Base-by-base conservation (phyloP, 129 eudicot genomes). In the Helianthus annuus region DNA sequence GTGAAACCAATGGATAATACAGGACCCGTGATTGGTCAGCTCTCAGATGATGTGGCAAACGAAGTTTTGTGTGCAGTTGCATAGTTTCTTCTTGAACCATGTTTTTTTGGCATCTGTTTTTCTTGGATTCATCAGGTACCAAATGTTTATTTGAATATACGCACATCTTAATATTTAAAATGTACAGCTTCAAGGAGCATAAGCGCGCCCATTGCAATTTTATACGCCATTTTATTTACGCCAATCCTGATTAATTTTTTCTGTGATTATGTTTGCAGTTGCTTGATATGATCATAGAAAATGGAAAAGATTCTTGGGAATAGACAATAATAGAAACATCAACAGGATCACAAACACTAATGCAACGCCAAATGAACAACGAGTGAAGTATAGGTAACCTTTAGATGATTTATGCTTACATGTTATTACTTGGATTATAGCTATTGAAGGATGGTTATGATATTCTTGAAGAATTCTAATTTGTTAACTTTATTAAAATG, bases 81-180 rank as follows among this genome's bases (percentile, higher is more conserved):
- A 0, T 87, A 80, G 78, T 87, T 88, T 62, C 82, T 90, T 32
- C 69, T 72, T 34, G 99, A 88, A 77, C 94, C 84, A 11, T 86
- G 76, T 76, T 69, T 90, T 83, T 81, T 74, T 46, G 94, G 90
- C 76, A 77, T 90, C 27, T 83, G 93, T 75, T 86, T 95, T 64
- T 95, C 85, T 51, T 95, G 99, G 99, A 60, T 90, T 83, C 99
- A 90, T 62, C 99, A 90, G 99, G 99, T 95, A 88, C 16, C 12
- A 17, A 9, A 10, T 79, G 22, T 48, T 34, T 32, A 2, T 62
- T 38, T 29, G 45, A 7, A 17, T 40, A 27, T 39, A 32, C 22
- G n/a, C 39, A 62, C 59, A 63, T 9, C 12, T 36, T 5, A 48
- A 27, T 27, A 27, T 27, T 27, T 27, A 1, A 27, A 27, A 27